phyloP scores from a whole-genome alignment of 148 eudicot genomes.

The Silene uniflora region DNA sequence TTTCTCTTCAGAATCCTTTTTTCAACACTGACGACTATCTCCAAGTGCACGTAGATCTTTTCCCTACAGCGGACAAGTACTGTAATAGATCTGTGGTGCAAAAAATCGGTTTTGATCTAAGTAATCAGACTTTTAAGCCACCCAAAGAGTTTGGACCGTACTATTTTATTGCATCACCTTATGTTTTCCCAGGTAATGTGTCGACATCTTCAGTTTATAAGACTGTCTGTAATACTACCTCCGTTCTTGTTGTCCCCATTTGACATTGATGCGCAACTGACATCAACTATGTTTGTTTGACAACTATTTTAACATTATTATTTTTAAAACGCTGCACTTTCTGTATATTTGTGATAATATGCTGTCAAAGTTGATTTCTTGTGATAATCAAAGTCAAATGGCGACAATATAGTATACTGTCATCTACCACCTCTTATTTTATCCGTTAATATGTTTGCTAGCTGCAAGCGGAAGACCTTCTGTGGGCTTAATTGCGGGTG shows the following conservation, averaged over 20 bases:
- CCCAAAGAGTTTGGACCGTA: conserved; percentile 77
- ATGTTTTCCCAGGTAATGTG: conserved; percentile 61
- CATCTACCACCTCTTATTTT: neutral
- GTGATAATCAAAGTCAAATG: no score
- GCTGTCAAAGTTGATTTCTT: no score
- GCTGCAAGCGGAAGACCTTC: conserved; percentile 33
- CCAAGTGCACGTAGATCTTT: conserved; percentile 64
- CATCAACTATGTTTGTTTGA: no score
- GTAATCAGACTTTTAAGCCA: conserved; percentile 77
- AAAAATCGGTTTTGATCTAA: conserved; percentile 65
- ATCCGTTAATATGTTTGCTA: conserved; percentile 21
- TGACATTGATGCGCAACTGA: no score
- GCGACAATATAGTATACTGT: neutral
- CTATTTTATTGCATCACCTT: conserved; percentile 67
- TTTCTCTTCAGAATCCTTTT: conserved; percentile 64
- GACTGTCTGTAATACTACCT: neutral
- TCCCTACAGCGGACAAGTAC: conserved; percentile 52
- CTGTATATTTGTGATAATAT: no score
- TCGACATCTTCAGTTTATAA: conserved; percentile 1
- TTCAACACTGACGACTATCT: conserved; percentile 75
- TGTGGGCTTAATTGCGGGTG: conserved; percentile 50
- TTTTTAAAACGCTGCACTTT: no score
- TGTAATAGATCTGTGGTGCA: conserved; percentile 61
- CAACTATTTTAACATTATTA: no score
- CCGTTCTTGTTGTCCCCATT: neutral